A percentile compares a stretch with the other conserved stretches of the same genome.
These are phyloP conservation scores for Mycena haematopus DNA, from an alignment of 768 basidiomycete genomes.

Conservation along the genomic window DNA sequence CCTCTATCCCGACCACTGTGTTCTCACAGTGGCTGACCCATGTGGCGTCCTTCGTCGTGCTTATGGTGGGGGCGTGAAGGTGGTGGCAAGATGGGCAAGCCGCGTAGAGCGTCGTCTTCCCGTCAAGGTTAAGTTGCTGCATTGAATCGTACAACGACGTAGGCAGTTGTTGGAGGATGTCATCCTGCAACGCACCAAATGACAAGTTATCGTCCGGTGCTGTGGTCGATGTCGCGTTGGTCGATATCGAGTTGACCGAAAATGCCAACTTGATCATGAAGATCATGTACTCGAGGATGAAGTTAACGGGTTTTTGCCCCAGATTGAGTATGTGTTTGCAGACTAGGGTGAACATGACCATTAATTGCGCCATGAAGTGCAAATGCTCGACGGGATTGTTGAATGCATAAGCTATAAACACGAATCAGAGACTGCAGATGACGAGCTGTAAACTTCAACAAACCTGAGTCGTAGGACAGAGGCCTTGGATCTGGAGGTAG, in stretches of 20 bases:
- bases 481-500: constrained; percentile 12
- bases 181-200: not conserved
- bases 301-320: not conserved
- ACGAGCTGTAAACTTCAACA: not conserved
- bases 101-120: constrained; percentile 16
- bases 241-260: not conserved
- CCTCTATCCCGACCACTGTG: constrained; percentile 2
- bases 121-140: constrained; percentile 10
- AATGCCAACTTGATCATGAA: constrained; percentile 9
- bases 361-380: constrained; percentile 6
- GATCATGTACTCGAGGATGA: not conserved
- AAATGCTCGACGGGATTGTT: constrained; percentile 4
- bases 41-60: not conserved
- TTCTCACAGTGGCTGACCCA: constrained; percentile 16
- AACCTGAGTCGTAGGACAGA: constrained; percentile 11
- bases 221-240: no score
- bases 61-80: constrained; percentile 8
- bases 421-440: no score
- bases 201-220: not conserved
- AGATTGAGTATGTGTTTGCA: constrained; percentile 11
- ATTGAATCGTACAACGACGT: constrained; percentile 5
- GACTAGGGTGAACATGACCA: constrained; percentile 14
- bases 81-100: constrained; percentile 20
- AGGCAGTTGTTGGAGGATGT: constrained; percentile 10
- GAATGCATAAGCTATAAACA: constrained; percentile 7